Evolutionary conservation across 2,329 filamentous ascomycete species (phyloP).

Genomic region (Beauveria asiatica): DNA sequence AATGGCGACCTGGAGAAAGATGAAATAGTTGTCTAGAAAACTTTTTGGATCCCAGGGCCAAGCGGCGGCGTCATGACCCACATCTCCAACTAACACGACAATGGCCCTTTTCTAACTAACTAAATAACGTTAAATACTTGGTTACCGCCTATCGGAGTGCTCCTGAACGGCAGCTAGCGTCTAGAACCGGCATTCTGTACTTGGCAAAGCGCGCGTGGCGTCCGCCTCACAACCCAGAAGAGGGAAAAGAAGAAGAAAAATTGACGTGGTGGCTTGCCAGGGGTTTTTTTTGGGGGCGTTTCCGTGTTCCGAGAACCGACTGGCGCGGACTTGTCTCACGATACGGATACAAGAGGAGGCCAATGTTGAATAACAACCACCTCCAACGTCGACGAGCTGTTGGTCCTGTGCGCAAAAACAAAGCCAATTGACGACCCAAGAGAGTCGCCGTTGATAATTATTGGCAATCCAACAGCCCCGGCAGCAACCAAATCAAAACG

Average conservation of each 20-base stretch:
- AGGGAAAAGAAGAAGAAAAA: neutral
- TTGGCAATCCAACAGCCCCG: neutral
- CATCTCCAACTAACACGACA: neutral
- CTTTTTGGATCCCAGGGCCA: neutral
- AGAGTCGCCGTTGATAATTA: neutral
- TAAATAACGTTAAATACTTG: too few species aligned
- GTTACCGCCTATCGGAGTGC: constrained; percentile 3
- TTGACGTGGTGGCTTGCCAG: constrained; percentile 8
- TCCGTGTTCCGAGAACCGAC: neutral
- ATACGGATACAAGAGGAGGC: neutral
- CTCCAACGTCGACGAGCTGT: neutral
- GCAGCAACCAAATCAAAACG: neutral
- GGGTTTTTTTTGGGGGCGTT: neutral
- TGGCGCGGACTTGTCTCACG: neutral
- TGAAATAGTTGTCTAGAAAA: constrained; percentile 7
- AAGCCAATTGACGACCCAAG: neutral
- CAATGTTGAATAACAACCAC: neutral
- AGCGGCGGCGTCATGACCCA: neutral
- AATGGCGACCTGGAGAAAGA: constrained; percentile 2
- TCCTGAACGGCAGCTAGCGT: constrained; percentile 9
- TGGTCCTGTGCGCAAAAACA: neutral
- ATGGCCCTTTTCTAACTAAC: neutral
- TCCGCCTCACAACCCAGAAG: neutral
- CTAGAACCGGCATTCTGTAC: constrained; percentile 8
- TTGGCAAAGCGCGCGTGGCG: constrained; percentile 6